phyloP scores from a whole-genome alignment of 345 rosid genomes.

The Cardamine resedifolia region DNA sequence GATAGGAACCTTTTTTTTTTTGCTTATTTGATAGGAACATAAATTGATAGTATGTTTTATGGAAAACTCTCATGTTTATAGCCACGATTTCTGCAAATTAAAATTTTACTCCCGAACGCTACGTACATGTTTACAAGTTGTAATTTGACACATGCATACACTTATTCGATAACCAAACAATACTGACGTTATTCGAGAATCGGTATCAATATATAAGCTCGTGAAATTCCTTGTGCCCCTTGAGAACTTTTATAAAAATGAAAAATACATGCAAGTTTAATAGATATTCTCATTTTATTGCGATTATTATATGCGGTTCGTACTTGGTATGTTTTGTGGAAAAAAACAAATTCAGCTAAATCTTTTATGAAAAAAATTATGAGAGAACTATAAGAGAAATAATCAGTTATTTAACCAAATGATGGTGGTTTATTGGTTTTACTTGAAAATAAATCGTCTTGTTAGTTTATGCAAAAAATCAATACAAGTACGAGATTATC shows the following conservation, averaged over 20 bases:
- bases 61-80: not conserved
- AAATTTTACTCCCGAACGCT: not conserved
- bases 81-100: not conserved
- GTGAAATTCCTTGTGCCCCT: not conserved
- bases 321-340: slow-evolving; percentile 12
- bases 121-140: not conserved
- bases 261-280: not conserved
- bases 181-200: slow-evolving; percentile 5
- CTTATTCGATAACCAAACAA: slow-evolving; percentile 19
- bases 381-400: not conserved
- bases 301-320: slow-evolving; percentile 5
- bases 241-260: not conserved
- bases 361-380: not conserved
- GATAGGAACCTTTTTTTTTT: too few relatives aligned
- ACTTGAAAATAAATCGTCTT: too few relatives aligned
- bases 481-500: too few relatives aligned
- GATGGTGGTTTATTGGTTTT: too few relatives aligned
- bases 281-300: slow-evolving; percentile 16
- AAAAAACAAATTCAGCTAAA: not conserved
- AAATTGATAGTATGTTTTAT: too few relatives aligned
- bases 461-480: too few relatives aligned
- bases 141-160: not conserved
- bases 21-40: too few relatives aligned
- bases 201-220: not conserved
- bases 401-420: not conserved